These are phyloP conservation scores for Leucogyrophana mollusca DNA, from an alignment of 768 basidiomycete genomes.

Conservation along the genomic window DNA sequence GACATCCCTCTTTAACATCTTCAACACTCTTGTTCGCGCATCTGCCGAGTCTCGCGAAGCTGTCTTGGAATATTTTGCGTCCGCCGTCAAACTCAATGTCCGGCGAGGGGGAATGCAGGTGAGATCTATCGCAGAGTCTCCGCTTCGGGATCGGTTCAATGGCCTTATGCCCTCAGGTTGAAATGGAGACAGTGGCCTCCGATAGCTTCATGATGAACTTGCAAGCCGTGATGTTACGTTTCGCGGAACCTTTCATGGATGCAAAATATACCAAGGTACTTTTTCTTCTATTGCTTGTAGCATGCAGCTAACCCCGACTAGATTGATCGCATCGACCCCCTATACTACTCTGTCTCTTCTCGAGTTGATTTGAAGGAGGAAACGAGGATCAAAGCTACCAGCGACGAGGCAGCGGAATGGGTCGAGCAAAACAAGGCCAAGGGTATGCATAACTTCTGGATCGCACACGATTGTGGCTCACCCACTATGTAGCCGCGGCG, in stretches of 20 bases:
- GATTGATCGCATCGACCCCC: conserved; percentile 89
- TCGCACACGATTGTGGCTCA: background rate
- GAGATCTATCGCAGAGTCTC: conserved; percentile 8
- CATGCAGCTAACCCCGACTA: conserved; percentile 24
- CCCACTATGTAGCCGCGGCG: conserved; percentile 43
- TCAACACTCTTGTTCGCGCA: conserved; percentile 85
- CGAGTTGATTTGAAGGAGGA: conserved; percentile 83
- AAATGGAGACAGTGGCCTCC: conserved; percentile 79
- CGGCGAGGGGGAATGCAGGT: conserved; percentile 93
- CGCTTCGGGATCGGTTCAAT: background rate
- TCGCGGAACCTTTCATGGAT: conserved; percentile 96
- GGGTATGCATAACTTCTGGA: conserved; percentile 33
- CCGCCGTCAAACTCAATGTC: conserved; percentile 70
- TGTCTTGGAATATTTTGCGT: conserved; percentile 79
- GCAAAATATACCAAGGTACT: conserved; percentile 81
- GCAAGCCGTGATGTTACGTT: conserved; percentile 75
- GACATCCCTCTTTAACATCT: conserved; percentile 79
- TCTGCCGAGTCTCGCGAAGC: conserved; percentile 77
- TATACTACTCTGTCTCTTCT: conserved; percentile 71
- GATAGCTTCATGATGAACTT: conserved; percentile 94
- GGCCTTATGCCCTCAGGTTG: conserved; percentile 51
- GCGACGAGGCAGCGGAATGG: conserved; percentile 82
- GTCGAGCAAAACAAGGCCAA: conserved; percentile 47
- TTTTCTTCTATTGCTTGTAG: background rate
- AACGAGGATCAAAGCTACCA: conserved; percentile 91